Percentiles rank a stretch among this genome's conserved stretches.
phyloP scores from a whole-genome alignment of 768 basidiomycete species.

The Mrakia frigida region DNA sequence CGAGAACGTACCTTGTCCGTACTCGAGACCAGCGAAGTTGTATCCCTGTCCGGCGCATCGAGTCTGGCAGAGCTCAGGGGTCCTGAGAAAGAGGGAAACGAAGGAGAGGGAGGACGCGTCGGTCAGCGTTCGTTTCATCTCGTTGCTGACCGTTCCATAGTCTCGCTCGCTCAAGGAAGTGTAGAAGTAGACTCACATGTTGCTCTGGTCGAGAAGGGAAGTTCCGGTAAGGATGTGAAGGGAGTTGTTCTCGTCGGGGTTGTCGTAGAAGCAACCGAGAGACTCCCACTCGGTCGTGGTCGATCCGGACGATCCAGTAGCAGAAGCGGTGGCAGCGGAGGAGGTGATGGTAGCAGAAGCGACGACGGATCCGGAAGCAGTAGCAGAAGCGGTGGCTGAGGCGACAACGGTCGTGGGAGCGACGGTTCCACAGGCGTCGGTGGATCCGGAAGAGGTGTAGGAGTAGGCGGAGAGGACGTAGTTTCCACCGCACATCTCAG shows the following conservation, averaged over 20 bases:
- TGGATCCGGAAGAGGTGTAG: constrained; percentile 10
- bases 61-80: constrained; percentile 59
- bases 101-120: no score
- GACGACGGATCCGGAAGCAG: neutral
- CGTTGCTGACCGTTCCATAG: no score
- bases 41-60: constrained; percentile 70
- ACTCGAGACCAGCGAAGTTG: constrained; percentile 65
- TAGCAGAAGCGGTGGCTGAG: constrained; percentile 8
- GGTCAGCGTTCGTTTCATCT: no score
- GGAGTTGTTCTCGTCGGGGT: constrained; percentile 20
- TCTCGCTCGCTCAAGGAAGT: no score
- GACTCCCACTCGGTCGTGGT: constrained; percentile 32
- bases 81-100: constrained; percentile 32
- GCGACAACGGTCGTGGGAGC: neutral
- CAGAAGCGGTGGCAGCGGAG: constrained; percentile 2
- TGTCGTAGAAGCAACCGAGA: constrained; percentile 31
- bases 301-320: constrained; percentile 6
- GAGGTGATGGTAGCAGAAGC: constrained; percentile 14
- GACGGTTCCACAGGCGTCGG: constrained; percentile 3
- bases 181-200: constrained; percentile 4
- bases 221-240: constrained; percentile 22
- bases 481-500: constrained; percentile 28
- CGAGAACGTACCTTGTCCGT: constrained; percentile 42
- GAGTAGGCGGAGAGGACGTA: constrained; percentile 28
- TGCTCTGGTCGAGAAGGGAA: neutral